Base-by-base conservation (phyloP, 805 yeast species). In the Lachancea quebecensis region DNA sequence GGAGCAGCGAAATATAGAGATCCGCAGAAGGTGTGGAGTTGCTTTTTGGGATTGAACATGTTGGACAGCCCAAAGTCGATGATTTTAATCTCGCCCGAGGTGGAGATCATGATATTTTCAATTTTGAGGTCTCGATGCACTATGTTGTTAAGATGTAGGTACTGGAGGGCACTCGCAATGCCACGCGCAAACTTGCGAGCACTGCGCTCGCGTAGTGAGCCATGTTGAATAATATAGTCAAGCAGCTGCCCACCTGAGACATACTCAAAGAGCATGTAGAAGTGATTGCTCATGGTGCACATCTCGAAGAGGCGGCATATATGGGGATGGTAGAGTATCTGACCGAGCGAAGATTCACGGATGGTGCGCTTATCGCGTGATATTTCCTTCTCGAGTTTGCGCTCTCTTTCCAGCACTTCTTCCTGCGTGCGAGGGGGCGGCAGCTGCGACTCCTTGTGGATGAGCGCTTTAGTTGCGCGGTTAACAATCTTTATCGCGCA, bases 1-100 rank as follows among this genome's bases (percentile, higher is more conserved):
- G 99, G 99, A 0, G 99, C 99, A 0, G 99, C 99, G 75, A 93
- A 93, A 64, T 93, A 93, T 42, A 93, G 72, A 1, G 97, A 89
- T 2, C 99, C 99, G 72, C 99, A 93, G 61, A 87, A 93, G 1
- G 99, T 93, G 59, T 85, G 87, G 59, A 93, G 77, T 45, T 88
- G 69, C 36, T 80, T 72, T 48, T 77, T 76, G 15, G 80, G 78
- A 38, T 88, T 79, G 62, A 78, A 93, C 62, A 93, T 68, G 67
- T 93, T 93, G 10, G 96, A 86, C 35, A 93, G 74, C 9, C 99
- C 99, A 66, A 93, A 93, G 69, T 93, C 99, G 50, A 93, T 93
- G 55, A 93, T 84, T 64, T 91, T 90, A 60, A 93, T 84, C 58
- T 91, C 96, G 48, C 99, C 99, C 46, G 84, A 78, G 46, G 88